phyloP scores from a whole-genome alignment of 2,329 filamentous ascomycete species.

The Penicillium polonicum region DNA sequence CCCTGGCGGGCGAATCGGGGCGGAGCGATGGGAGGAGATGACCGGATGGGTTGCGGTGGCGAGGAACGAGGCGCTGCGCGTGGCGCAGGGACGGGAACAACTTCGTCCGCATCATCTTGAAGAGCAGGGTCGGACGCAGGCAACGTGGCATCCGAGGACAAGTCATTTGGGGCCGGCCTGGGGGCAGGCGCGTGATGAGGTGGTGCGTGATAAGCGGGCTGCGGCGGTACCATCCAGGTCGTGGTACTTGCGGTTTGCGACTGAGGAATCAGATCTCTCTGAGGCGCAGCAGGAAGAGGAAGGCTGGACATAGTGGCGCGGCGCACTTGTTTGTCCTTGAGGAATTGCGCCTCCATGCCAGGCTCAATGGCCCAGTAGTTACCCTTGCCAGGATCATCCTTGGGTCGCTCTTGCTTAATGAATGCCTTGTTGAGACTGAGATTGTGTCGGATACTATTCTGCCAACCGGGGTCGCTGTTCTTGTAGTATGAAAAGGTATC shows the following conservation, averaged over 20 bases:
- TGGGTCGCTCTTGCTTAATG: conserved; percentile 90
- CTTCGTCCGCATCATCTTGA: conserved; percentile 53
- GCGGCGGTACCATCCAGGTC: conserved; percentile 37
- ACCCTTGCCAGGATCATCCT: conserved; percentile 95
- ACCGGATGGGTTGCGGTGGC: conserved; percentile 65
- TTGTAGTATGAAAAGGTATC: conserved; percentile 88
- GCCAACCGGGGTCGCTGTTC: conserved; percentile 84
- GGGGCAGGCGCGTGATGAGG: conserved; percentile 18
- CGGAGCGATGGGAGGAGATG: conserved; percentile 79
- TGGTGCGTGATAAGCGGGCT: conserved; percentile 22
- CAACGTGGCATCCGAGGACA: conserved; percentile 76
- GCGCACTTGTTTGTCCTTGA: conserved; percentile 74
- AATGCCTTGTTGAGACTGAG: conserved; percentile 96
- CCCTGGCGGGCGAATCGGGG: conserved; percentile 59
- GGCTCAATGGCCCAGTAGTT: conserved; percentile 94
- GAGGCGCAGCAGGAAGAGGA: conserved; percentile 37
- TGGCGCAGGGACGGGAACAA: conserved; percentile 34
- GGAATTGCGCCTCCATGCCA: conserved; percentile 85
- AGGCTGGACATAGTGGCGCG: conserved; percentile 48
- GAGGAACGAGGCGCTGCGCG: conserved; percentile 44
- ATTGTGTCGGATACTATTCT: conserved; percentile 98
- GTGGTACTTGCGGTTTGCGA: conserved; percentile 34
- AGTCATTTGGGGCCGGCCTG: conserved; percentile 47
- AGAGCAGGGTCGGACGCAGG: conserved; percentile 66
- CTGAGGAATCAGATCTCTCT: conserved; percentile 29